Percentiles rank a stretch among this genome's conserved stretches.
phyloP scores from a whole-genome alignment of 2,329 filamentous ascomycete species.

The Pseudogymnoascus sp. region DNA sequence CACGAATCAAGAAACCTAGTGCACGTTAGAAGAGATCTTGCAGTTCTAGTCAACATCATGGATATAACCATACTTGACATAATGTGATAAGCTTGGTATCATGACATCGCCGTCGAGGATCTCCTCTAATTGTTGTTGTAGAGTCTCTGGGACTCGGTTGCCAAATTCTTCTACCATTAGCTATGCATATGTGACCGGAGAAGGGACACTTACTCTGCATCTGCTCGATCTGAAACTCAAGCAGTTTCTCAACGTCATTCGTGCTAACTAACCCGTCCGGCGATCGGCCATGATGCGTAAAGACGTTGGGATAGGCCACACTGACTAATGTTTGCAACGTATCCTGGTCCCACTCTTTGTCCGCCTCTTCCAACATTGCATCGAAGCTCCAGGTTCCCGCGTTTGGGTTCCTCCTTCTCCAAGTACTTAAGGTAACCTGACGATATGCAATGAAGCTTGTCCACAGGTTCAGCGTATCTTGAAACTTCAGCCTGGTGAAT shows the following conservation, averaged over 20 bases:
- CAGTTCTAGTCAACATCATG: conserved; percentile 15
- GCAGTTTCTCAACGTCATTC: conserved; percentile 70
- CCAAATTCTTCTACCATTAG: conserved; percentile 53
- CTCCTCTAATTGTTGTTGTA: conserved; percentile 63
- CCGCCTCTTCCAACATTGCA: conserved; percentile 44
- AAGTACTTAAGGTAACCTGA: conserved; percentile 61
- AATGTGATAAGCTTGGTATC: conserved; percentile 69
- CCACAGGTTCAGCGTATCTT: conserved; percentile 75
- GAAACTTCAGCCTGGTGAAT: conserved; percentile 72
- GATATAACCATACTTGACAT: conserved; percentile 51
- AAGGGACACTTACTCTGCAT: conserved; percentile 62
- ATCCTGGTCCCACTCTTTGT: conserved; percentile 45
- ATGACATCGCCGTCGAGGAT: conserved; percentile 61
- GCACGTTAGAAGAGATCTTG: conserved; percentile 14
- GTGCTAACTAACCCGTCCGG: conserved; percentile 51
- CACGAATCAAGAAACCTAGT: conserved; percentile 81
- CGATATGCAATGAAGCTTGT: conserved; percentile 74
- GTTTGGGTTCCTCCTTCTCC: conserved; percentile 47
- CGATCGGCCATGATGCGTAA: conserved; percentile 22
- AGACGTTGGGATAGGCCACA: conserved; percentile 24
- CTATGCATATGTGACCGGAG: background rate
- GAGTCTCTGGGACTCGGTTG: conserved; percentile 66
- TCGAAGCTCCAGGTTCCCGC: conserved; percentile 47
- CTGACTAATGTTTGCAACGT: conserved; percentile 35
- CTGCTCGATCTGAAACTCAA: conserved; percentile 84